Evolutionary conservation across 2,329 filamentous ascomycete species (phyloP).

Genomic region (Aspergillus luchuensis): DNA sequence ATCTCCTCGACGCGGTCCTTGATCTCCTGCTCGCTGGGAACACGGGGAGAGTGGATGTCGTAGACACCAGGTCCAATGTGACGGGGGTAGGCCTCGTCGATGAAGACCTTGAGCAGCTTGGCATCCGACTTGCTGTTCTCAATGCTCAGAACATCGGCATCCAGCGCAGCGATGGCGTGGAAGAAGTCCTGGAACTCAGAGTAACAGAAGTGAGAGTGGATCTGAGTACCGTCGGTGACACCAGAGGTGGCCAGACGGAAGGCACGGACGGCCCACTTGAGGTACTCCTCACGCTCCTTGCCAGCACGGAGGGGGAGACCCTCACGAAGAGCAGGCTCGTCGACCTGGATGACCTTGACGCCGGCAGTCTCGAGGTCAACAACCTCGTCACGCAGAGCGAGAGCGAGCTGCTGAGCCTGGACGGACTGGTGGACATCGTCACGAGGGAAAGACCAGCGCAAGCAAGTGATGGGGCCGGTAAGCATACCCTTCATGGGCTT

Average conservation of each 20-base stretch:
- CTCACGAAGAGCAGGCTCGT: conserved; percentile 98
- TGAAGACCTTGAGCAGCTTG: conserved; percentile 98
- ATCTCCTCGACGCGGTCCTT: conserved; percentile 97
- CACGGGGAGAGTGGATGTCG: conserved; percentile 98
- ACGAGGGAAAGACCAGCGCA: conserved; percentile 99
- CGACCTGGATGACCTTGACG: conserved; percentile 97
- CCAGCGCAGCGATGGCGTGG: conserved; percentile 97
- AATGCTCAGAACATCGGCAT: conserved; percentile 97
- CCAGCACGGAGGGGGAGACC: conserved; percentile 95
- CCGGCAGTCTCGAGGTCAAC: conserved; percentile 96
- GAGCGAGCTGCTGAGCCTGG: conserved; percentile 97
- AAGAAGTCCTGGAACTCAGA: conserved; percentile 99
- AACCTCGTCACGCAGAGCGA: conserved; percentile 97
- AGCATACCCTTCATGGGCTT: conserved; percentile 99
- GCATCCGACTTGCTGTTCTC: conserved; percentile 99
- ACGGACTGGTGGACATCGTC: conserved; percentile 99
- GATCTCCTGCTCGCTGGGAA: conserved; percentile 97
- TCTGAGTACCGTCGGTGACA: conserved; percentile 94
- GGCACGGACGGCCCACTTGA: conserved; percentile 94
- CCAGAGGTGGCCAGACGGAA: conserved; percentile 95
- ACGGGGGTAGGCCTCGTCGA: conserved; percentile 93
- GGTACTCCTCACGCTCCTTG: conserved; percentile 94
- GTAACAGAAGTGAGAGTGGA: conserved; percentile 99
- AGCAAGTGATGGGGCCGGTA: conserved; percentile 96
- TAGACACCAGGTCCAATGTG: conserved; percentile 99